Base-by-base conservation (phyloP, 768 basidiomycete genomes). In the Mycena galopus region DNA sequence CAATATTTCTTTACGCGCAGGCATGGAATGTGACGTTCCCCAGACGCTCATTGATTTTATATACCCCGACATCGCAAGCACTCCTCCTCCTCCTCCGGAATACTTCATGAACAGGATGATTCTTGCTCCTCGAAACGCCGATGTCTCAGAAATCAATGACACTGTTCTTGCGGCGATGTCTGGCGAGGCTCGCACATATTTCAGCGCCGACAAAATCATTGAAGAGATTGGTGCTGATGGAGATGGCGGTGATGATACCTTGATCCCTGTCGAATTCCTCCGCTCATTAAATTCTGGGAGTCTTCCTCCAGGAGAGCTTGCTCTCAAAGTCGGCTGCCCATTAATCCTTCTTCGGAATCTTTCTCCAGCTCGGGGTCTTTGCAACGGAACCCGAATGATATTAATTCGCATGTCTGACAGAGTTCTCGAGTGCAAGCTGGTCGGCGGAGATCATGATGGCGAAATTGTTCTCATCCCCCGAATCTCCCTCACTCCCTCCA, bases 51-150 rank as follows among this genome's bases (percentile, higher is more conserved):
- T n/a, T n/a, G n/a, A 70, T 25, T 67, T 56, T 30, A 65, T 75
- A 17, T 75, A 73, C 56, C 67, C 74, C 14, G 57, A 53, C 32
- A 47, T 74, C n/a, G 29, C 16, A 19, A 29, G 3, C 10, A 23
- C 37, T 12, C 42, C 63, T 14, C 64, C 65, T 4, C 59, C 73
- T 19, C 59, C 73, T 32, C 66, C 65, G n/a, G 30, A 80, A 21
- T 81, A 77, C 69, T 80, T 81, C 60, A 70, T 74, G 17, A 74
- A 82, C 23, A 74, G 77, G 6, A 79, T 75, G 23, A 84, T 85
- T 61, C 78, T 84, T 12, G 69, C 78, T 29, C 44, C 79, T 10
- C 75, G 75, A 23, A 82, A 84, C 73, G 56, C 56, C 29, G 76
- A 82, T 30, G 82, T 83, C 2, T 3, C 10, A 8, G 42, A 44